These are phyloP conservation scores for Dioscorea dumetorum DNA, from an alignment of 106 monocot species.

Conservation along the genomic window DNA sequence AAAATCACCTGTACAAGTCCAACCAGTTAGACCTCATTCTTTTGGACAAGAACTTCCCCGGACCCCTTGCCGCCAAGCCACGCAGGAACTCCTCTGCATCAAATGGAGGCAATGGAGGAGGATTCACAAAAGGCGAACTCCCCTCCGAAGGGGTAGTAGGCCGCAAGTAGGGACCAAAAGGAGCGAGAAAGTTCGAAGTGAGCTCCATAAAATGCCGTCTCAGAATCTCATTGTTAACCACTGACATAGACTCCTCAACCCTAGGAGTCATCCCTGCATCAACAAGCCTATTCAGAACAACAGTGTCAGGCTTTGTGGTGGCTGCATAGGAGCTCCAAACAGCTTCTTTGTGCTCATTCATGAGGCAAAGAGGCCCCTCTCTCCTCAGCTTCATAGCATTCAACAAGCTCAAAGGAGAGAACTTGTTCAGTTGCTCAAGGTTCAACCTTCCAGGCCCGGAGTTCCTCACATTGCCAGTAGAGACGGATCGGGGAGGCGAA, in stretches of 20 bases:
- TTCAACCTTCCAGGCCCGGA: slow-evolving; percentile 18
- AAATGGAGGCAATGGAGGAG: slow-evolving; percentile 59
- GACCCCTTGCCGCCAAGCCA: slow-evolving; percentile 71
- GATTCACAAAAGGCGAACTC: slow-evolving; percentile 57
- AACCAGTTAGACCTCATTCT: slow-evolving; percentile 96
- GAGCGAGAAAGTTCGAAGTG: slow-evolving; percentile 91
- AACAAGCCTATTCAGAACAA: slow-evolving; percentile 79
- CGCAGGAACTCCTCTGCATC: slow-evolving; percentile 71
- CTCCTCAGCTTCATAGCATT: slow-evolving; percentile 68
- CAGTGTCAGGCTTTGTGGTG: slow-evolving; percentile 81
- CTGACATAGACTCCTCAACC: slow-evolving; percentile 90
- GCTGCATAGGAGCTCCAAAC: slow-evolving; percentile 68
- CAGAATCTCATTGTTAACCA: slow-evolving; percentile 94
- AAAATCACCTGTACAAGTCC: slow-evolving; percentile 65
- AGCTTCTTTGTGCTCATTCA: slow-evolving; percentile 95
- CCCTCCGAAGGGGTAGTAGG: slow-evolving; percentile 58
- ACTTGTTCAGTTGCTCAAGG: slow-evolving; percentile 35
- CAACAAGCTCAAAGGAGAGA: slow-evolving; percentile 58
- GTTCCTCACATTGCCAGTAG: slow-evolving; percentile 10
- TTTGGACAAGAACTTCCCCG: slow-evolving; percentile 93
- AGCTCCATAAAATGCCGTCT: slow-evolving; percentile 91
- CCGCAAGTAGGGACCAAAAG: slow-evolving; percentile 86
- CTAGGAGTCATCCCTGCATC: slow-evolving; percentile 67
- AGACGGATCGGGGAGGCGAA: slow-evolving; percentile 2
- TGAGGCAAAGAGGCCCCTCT: slow-evolving; percentile 81